Evolutionary conservation across 352 stramenopile genomes (phyloP).

Genomic region (Thraustochytrium striatum): DNA sequence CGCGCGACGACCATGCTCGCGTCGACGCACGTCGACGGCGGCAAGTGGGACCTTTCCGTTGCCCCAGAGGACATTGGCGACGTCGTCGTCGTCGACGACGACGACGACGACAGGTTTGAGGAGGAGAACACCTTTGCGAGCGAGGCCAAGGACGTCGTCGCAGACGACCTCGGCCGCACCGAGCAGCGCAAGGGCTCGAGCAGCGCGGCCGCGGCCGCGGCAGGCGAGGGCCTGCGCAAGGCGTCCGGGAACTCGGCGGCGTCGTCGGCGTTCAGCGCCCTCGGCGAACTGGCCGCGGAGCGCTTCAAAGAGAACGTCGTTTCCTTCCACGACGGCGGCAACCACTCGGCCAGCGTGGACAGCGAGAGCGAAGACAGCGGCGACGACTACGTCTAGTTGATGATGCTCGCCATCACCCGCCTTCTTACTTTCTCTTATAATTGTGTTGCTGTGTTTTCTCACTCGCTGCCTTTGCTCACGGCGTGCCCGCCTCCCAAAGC

Average conservation of each 20-base stretch:
- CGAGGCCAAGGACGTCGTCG: background rate
- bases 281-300: background rate
- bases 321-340: constrained; percentile 30
- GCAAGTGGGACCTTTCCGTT: background rate
- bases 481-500: too few species aligned
- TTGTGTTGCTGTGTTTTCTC: too few species aligned
- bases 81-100: background rate
- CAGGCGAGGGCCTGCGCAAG: background rate
- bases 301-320: constrained; percentile 27
- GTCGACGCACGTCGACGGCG: background rate
- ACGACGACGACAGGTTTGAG: background rate
- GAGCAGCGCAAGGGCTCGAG: background rate
- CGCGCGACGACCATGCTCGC: background rate
- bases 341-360: too few species aligned
- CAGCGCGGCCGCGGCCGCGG: background rate
- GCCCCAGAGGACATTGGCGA: background rate
- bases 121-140: background rate
- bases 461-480: too few species aligned
- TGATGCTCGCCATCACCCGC: too few species aligned
- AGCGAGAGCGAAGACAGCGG: too few species aligned
- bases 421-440: too few species aligned
- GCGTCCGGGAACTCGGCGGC: background rate
- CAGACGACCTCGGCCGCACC: background rate
- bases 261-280: background rate
- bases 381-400: too few species aligned